These are phyloP conservation scores for Emiliania huxleyi DNA, from an alignment of 78 protist species.

Conservation along the genomic window DNA sequence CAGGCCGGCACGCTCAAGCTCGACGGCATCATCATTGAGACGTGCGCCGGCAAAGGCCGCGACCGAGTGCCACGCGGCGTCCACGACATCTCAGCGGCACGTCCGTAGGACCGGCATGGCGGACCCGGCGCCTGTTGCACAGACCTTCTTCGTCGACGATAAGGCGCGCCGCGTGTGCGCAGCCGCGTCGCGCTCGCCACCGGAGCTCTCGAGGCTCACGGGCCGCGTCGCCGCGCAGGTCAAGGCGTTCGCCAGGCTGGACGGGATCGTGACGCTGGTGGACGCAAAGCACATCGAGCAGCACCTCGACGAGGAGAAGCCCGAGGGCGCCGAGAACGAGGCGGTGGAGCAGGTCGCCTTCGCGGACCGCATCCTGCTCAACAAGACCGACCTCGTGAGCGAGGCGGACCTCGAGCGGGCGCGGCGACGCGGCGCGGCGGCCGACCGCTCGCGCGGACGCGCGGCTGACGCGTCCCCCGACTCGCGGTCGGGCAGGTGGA, in stretches of 20 bases:
- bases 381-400: not conserved
- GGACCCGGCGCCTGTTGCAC: conserved; percentile 31
- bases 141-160: conserved; percentile 20
- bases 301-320: conserved; percentile 22
- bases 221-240: too few relatives aligned
- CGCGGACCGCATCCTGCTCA: not conserved
- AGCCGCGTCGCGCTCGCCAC: too few relatives aligned
- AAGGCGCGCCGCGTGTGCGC: too few relatives aligned
- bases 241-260: not conserved
- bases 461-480: too few relatives aligned
- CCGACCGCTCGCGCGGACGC: too few relatives aligned
- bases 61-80: too few relatives aligned
- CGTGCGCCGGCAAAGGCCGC: too few relatives aligned
- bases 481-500: too few relatives aligned
- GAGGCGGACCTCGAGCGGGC: not conserved
- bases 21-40: conserved; percentile 27
- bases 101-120: conserved; percentile 33
- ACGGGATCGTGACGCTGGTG: conserved; percentile 16
- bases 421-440: too few relatives aligned
- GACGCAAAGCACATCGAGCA: conserved; percentile 31
- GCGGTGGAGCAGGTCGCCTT: conserved; percentile 44
- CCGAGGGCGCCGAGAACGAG: conserved; percentile 34
- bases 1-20: too few relatives aligned
- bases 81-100: too few relatives aligned
- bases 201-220: too few relatives aligned